Evolutionary conservation across 345 rosid genomes (phyloP), one percentile per base, ranked within the genome.

Genomic region (Ceriops zippeliana): DNA sequence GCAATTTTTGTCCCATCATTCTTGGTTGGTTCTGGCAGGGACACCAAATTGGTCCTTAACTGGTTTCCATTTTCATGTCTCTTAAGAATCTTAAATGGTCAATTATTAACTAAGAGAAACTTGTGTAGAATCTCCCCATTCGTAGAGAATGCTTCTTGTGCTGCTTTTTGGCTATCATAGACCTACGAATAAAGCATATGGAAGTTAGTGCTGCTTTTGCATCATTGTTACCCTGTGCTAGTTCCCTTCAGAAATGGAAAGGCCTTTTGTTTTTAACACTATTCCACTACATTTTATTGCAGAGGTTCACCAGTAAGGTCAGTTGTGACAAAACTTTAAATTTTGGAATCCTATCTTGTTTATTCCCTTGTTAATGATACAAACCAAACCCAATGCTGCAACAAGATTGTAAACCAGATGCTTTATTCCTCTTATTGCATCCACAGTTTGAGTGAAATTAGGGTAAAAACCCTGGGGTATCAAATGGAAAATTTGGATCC

Each of bases 401-500:
- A 27, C 64, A 21, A 27, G 59, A 62, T 15, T 64, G 35, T 59
- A 62, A 38, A 26, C 68, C 11, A 63, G 28, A 34, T 58, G 54
- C 51, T 68, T 27, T 5, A 53, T 70, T 26, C 52, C 67, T 64
- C 58, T 74, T 72, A 26, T 20, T 42, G 17, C 49, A 61, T 63
- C 32, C 47, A 37, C 52, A 66, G 47, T 16, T n/a, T 70, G 38
- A 64, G 57, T 34, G n/a, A 57, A 65, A 61, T 77, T 71, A 83
- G 58, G 82, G 61, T 73, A 83, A 82, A 74, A 79, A 80, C 61
- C 72, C 86, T 0, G 82, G 71, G 7, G 30, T 62, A 66, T 83
- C 81, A 63, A 84, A 81, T 64, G 83, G 84, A 81, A 86, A 87
- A 65, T 75, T 70, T 4, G 89, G 84, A 68, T 85, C 87, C 26